Evolutionary conservation across 78 protist species (phyloP), one percentile per base, ranked within the genome.

Genomic region (Guillardia theta): DNA sequence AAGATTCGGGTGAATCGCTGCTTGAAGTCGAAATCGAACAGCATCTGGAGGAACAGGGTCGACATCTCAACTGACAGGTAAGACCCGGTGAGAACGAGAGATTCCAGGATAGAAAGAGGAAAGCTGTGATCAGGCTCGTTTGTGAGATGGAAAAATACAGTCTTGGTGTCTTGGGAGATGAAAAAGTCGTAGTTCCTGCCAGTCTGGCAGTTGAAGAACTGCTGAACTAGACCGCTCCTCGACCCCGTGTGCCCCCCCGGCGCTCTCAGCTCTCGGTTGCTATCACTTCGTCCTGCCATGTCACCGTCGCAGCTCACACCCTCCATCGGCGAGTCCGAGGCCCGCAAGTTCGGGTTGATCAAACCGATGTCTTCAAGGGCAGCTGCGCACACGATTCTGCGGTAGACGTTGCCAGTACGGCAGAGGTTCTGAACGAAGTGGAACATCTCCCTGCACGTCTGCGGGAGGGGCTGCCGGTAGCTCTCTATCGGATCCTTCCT

Each of bases 1-100:
- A 70, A 70, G n/a, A 70, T 43, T 43, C 83, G 6, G 6, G 90
- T 80, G 90, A 80, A 80, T 27, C 33, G 30, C 10, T 80, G 39
- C 24, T 80, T 80, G 90, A 80, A 80, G 90, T 80, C 48, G 50
- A 80, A 80, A 30, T 80, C 90, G 33, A 80, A 80, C 43, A 80
- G 50, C 43, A 80, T 18, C 90, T 80, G 90, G 58, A 80, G 90
- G 90, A 44, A 80, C 44, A 80, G 90, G 58, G 90, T 80, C 44
- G 44, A n/a, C 37, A 80, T 19, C 50, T 70, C 83, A 22, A 70
- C 83, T 19, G 83, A 22, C 36, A 70, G 41, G 6, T 70, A 33
- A 24, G 83, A 36, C 4, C 83, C 83, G 12, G 83, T 36, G 46
- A 70, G 41, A 36, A 70, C 36, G 46, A 70, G 6, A 24, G 36